Conservation (phyloP, 495 filamentous ascomycete species). For the Trichocladium antarcticum region DNA sequence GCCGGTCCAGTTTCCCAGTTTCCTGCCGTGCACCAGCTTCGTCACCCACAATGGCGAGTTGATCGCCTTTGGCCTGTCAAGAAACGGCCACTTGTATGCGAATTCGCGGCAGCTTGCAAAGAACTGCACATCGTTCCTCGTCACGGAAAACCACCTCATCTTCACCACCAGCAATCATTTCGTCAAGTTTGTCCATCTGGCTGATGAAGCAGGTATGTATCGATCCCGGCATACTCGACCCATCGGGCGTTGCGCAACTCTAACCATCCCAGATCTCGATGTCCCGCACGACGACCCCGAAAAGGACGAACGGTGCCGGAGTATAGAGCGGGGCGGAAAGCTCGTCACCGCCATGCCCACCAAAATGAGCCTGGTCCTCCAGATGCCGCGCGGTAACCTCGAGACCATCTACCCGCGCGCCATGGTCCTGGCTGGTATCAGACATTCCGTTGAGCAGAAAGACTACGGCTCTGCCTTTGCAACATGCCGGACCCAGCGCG, state of each 20-base stretch:
- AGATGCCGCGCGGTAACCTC: constrained; percentile 90
- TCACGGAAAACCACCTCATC: constrained; percentile 74
- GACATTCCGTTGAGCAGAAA: constrained; percentile 63
- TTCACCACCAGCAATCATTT: constrained; percentile 86
- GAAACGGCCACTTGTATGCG: constrained; percentile 65
- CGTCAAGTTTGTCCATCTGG: constrained; percentile 85
- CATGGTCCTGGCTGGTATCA: constrained; percentile 79
- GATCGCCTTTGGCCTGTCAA: constrained; percentile 53
- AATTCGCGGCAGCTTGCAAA: constrained; percentile 61
- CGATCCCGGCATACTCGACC: neutral
- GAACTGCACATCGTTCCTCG: constrained; percentile 82
- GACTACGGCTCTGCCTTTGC: constrained; percentile 77
- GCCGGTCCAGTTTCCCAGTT: constrained; percentile 26
- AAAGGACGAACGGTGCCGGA: constrained; percentile 83
- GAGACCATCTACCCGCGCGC: constrained; percentile 92
- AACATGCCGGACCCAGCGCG: constrained; percentile 79
- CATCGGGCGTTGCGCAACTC: constrained; percentile 5
- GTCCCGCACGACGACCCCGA: constrained; percentile 83
- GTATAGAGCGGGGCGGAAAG: constrained; percentile 76
- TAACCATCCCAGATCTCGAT: constrained; percentile 48
- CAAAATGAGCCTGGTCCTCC: constrained; percentile 67
- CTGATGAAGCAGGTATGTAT: constrained; percentile 50
- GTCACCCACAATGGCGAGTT: constrained; percentile 28
- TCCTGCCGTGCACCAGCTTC: constrained; percentile 45
- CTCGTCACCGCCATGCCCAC: constrained; percentile 86